Evolutionary conservation across 1,284 basidiomycete species (phyloP).

Genomic region (Abortiporus biennis): DNA sequence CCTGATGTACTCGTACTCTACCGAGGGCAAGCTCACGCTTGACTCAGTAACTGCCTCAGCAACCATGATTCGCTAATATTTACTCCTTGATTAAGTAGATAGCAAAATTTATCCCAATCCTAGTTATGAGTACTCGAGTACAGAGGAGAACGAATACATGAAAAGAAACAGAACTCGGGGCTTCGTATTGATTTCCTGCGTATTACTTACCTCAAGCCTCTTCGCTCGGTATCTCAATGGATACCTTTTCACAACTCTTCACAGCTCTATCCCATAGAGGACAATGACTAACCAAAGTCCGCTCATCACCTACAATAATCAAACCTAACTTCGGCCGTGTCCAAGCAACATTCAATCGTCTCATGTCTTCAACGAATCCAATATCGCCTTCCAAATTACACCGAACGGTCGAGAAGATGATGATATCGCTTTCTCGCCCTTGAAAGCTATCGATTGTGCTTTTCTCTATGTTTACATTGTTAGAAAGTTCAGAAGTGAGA

Average conservation of each 20-base stretch:
- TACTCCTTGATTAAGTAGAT: too few relatives aligned
- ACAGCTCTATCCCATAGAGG: slow-evolving; percentile 48
- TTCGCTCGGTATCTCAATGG: slow-evolving; percentile 12
- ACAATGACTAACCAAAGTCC: slow-evolving; percentile 43
- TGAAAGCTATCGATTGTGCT: slow-evolving; percentile 74
- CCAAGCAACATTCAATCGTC: slow-evolving; percentile 72
- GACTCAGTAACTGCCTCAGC: too few relatives aligned
- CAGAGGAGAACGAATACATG: too few relatives aligned
- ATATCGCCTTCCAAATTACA: slow-evolving; percentile 53
- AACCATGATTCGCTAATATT: too few relatives aligned
- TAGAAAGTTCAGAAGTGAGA: slow-evolving; percentile 34
- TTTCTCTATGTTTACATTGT: slow-evolving; percentile 28
- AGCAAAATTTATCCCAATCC: too few relatives aligned
- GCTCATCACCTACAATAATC: slow-evolving; percentile 58
- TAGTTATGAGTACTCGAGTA: too few relatives aligned
- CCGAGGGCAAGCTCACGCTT: too few relatives aligned
- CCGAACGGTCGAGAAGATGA: slow-evolving; percentile 68
- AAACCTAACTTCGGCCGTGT: slow-evolving; percentile 61
- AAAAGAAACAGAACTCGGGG: too few relatives aligned
- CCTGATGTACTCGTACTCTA: too few relatives aligned
- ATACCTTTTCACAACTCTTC: slow-evolving; percentile 33
- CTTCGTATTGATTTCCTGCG: too few relatives aligned
- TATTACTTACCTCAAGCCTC: too few relatives aligned
- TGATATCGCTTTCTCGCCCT: slow-evolving; percentile 67
- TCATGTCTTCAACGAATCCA: slow-evolving; percentile 66